Evolutionary conservation across 257 asterid genomes (phyloP), one percentile per base, ranked within the genome.

Genomic region (Solanum sejunctum): DNA sequence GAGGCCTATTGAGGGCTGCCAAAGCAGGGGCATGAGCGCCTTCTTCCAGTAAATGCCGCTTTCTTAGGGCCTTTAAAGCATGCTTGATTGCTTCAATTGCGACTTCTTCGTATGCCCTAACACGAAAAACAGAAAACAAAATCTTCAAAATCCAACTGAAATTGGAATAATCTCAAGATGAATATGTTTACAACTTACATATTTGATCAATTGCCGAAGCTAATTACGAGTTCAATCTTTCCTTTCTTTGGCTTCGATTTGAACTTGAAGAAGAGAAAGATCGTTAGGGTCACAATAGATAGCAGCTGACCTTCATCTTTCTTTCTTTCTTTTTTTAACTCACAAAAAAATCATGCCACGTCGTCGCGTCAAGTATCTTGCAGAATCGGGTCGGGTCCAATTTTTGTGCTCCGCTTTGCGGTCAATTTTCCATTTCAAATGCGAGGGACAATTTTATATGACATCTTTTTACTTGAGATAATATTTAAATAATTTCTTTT

Each of bases 21-120:
- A 93, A 87, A 83, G 99, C 98, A 41, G 98, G 98, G 36, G 97
- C 87, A 91, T 96, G 99, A 83, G 99, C 99, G 9, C 92, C 99
- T 88, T 96, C 99, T 89, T 96, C 99, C 16, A 90, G 88, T 47
- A 92, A 92, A 92, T 94, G 99, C 78, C 98, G 96, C 88, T 90
- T 94, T 57, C 90, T 92, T 85, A 94, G 92, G 43, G 98, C 94
- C 87, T 87, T 92, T 86, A 94, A 57, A 78, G 99, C 99, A 88
- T 93, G 92, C 23, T 91, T 90, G 83, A 96, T 91, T 47, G 98
- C 97, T 83, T 85, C 92, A 82, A 61, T 84, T 10, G 93, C 93
- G 28, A 60, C 66, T 70, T 90, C 95, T 73, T 88, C 96, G 60
- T 84, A 92, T 61, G 93, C 87, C 98, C 99, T 94, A 85, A 85